Evolutionary conservation across 1,139 yeast species (phyloP), one percentile per base, ranked within the genome.

Genomic region (Yamadazyma pseudoaaseri): DNA sequence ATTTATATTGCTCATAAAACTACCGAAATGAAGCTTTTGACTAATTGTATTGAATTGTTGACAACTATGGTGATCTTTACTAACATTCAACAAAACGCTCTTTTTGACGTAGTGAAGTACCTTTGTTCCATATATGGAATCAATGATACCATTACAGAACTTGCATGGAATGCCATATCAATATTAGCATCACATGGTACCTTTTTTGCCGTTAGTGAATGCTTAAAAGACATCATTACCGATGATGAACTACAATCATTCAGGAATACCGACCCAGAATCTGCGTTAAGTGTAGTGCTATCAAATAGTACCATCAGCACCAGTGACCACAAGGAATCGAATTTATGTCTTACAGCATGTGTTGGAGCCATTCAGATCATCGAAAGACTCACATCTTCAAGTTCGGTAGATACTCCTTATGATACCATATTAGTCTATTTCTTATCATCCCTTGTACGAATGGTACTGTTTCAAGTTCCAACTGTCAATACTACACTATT

Each of bases 31-130:
- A 44, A 49, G 0, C 68, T 79, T 8, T 47, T 77, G 13, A 50
- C 54, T n/a, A 50, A 62, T 6, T 62, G 76, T 24, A 49, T 79
- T n/a, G 62, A 60, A 2, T 43, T 78, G 7, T 47, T 81, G 14
- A 72, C 73, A 31, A 56, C 76, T 0, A 58, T 75, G 3, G 60
- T 75, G 31, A 49, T 69, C 1, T 73, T 64, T 42, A 80, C 82
- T 1, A 50, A 56, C 17, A 51, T 80, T 3, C 84, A 86, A 0
- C 41, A 56, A 6, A 49, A 58, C 1, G 52, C 59, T 23, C 49
- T 76, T 22, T 52, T 54, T 31, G 59, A 60, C 13, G 56, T 69
- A 1, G 49, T 80, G 3, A 67, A 65, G 28, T 65, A 77, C 9
- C 47, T 81, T 4, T 73, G 84, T 37, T 47, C 49, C 15, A 31